These are phyloP conservation scores for Chalciporus sphaerocephalus DNA, from an alignment of 768 basidiomycete species.

Conservation along the genomic window DNA sequence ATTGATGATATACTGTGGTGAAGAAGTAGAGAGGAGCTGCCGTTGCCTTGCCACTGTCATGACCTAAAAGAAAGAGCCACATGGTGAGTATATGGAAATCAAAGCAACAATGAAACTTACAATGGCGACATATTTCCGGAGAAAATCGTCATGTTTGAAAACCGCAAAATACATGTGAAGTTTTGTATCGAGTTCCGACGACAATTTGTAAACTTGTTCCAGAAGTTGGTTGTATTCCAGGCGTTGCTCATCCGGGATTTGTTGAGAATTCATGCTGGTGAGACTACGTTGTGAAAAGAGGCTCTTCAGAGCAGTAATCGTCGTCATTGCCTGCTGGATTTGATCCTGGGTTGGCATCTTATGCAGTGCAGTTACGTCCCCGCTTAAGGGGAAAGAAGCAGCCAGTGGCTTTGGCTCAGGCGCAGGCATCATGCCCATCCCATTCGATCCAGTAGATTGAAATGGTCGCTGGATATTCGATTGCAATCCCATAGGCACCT, in stretches of 20 bases:
- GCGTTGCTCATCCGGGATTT: constrained; percentile 51
- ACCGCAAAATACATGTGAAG: constrained; percentile 45
- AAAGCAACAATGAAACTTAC: constrained; percentile 37
- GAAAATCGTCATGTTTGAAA: constrained; percentile 43
- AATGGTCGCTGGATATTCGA: constrained; percentile 17
- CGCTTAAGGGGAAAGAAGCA: constrained; percentile 5
- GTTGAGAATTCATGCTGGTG: constrained; percentile 31
- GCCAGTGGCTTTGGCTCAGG: constrained; percentile 19
- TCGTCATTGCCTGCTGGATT: constrained; percentile 25
- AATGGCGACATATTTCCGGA: constrained; percentile 50
- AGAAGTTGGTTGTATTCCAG: constrained; percentile 48
- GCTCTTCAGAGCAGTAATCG: constrained; percentile 33
- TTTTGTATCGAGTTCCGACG: constrained; percentile 47
- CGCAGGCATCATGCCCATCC: constrained; percentile 7
- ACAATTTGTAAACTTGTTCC: constrained; percentile 44
- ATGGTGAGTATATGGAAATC: constrained; percentile 4
- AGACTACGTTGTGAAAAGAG: constrained; percentile 34
- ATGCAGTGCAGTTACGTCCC: constrained; percentile 3
- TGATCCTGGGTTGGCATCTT: constrained; percentile 31
- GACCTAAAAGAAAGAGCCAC: constrained; percentile 32
- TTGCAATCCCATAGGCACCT: constrained; percentile 7
- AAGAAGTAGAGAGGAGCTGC: constrained; percentile 16
- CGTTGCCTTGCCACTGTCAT: constrained; percentile 39
- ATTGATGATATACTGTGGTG: constrained; percentile 32
- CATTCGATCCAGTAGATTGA: constrained; percentile 8